Evolutionary conservation across 1,139 yeast genomes (phyloP), one percentile per base, ranked within the genome.

Genomic region (Pichia sp.): DNA sequence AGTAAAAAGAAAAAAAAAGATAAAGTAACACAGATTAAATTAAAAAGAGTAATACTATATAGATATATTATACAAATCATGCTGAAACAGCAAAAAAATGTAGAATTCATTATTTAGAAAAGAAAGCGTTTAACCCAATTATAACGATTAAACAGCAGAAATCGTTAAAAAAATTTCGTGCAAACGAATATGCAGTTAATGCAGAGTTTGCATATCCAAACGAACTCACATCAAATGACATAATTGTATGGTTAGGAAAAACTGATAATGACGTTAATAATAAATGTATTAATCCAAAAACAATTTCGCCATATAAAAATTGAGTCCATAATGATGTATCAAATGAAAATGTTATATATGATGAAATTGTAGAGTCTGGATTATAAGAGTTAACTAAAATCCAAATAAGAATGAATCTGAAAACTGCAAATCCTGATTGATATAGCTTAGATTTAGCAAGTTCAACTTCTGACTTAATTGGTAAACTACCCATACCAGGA

Each of bases 71-170:
- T 6, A 20, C 23, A 22, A 23, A 22, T 32, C 22, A 32, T 11
- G 16, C 7, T 22, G 26, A 32, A 32, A 32, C 6, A 26, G 8
- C 25, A 4, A 20, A 4, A 3, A 9, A 22, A 20, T 8, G 9
- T 16, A 30, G 3, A 16, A 16, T n/a, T 20, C 9, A 31, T 16
- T 20, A 24, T 11, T 12, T 23, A 8, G 30, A 12, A 10, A 38
- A 11, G 41, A 45, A 51, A 4, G 58, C 48, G 6, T 48, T 35
- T 4, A 65, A 20, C 12, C 73, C 76, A 46, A 68, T 57, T 20
- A 63, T 49, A 3, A 72, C 56, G 34, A 72, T 53, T 12, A 71
- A 60, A 42, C 67, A 61, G 35, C 72, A 62, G 24, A 71, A 43
- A 55, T 73, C 78, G 35, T 67, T 59, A 33, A 70, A 43, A n/a